phyloP scores from a whole-genome alignment of 768 basidiomycete genomes.

The Tephrocybe rancida region DNA sequence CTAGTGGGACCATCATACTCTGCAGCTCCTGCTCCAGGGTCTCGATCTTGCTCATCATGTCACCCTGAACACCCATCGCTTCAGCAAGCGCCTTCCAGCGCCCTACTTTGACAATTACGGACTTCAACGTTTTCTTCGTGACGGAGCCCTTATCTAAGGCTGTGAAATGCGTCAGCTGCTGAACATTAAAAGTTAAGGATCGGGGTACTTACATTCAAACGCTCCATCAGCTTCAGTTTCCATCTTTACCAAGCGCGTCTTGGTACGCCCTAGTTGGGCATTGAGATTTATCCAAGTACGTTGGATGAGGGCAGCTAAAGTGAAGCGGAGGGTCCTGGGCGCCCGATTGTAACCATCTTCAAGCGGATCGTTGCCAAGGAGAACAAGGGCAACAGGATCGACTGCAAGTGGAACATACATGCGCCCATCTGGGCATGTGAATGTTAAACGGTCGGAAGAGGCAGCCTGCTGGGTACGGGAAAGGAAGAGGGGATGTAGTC shows the following conservation, averaged over 20 bases:
- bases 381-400: not conserved
- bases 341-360: not conserved
- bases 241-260: not conserved
- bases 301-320: no score
- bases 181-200: no score
- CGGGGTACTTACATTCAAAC: not conserved
- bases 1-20: slow-evolving; percentile 17
- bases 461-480: not conserved
- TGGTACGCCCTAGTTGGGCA: not conserved
- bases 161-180: slow-evolving; percentile 1
- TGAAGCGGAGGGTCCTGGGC: no score
- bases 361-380: not conserved
- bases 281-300: no score
- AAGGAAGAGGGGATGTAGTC: not conserved
- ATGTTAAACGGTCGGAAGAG: no score
- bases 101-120: slow-evolving; percentile 19
- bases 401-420: not conserved
- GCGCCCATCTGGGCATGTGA: not conserved
- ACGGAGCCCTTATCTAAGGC: slow-evolving; percentile 17
- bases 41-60: slow-evolving; percentile 14
- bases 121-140: slow-evolving; percentile 14
- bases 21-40: slow-evolving; percentile 18
- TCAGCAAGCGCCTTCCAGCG: slow-evolving; percentile 21
- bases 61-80: not conserved
- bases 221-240: not conserved